Evolutionary conservation across 306 rosid species (phyloP).

Genomic region (Begonia masoniana): DNA sequence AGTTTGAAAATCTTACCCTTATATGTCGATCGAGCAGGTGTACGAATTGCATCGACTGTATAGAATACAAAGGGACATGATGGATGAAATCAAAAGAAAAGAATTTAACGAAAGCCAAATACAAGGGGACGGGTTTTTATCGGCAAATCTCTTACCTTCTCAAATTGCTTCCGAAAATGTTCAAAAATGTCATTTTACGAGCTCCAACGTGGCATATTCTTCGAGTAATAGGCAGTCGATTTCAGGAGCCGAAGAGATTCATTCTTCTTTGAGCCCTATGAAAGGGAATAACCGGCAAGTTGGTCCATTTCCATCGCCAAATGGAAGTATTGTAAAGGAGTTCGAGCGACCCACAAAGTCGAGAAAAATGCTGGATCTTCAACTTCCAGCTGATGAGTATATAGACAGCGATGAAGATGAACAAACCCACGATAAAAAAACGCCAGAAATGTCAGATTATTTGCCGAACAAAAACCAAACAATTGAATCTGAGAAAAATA

Average conservation of each 20-base stretch:
- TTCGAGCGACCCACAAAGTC: conserved; percentile 42
- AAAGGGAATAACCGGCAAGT: conserved; percentile 29
- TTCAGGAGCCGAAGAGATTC: conserved; percentile 33
- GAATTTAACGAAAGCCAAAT: conserved; percentile 6
- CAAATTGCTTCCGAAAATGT: conserved; percentile 15
- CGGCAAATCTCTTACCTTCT: conserved; percentile 10
- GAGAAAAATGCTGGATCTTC: conserved; percentile 79
- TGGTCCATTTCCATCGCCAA: conserved; percentile 43
- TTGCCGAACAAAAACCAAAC: conserved; percentile 26
- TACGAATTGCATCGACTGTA: conserved; percentile 38
- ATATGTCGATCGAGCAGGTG: conserved; percentile 16
- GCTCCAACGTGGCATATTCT: conserved; percentile 24
- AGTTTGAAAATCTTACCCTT: too few species aligned
- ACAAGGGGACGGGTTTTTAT: conserved; percentile 12
- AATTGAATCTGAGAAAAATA: conserved; percentile 2
- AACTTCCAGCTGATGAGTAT: conserved; percentile 78
- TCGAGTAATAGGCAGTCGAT: conserved; percentile 29
- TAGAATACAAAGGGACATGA: conserved; percentile 33
- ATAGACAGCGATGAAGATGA: conserved; percentile 79
- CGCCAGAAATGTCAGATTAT: conserved; percentile 22
- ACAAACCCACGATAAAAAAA: conserved; percentile 43
- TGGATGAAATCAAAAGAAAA: conserved; percentile 21
- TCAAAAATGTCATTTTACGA: conserved; percentile 8
- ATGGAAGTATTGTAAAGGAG: conserved; percentile 30
- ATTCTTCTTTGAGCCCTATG: conserved; percentile 13